Evolutionary conservation across 2,329 filamentous ascomycete species (phyloP), one percentile per base, ranked within the genome.

Genomic region (Aspergillus chevalieri): DNA sequence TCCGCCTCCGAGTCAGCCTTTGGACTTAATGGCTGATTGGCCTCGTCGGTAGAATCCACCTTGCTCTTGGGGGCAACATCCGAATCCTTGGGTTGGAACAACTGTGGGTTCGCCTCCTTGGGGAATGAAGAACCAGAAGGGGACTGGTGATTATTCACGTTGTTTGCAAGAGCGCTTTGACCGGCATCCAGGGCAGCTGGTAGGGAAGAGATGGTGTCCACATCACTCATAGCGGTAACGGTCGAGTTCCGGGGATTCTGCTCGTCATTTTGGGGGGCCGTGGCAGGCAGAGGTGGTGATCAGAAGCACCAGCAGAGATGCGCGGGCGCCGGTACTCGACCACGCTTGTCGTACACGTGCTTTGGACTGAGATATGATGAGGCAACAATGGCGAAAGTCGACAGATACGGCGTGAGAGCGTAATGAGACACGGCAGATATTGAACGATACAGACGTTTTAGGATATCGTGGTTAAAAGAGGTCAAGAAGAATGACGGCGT

Each of bases 191-290:
- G 59, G 61, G 62, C 59, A 66, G 67, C 63, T 63, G 65, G 65
- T 58, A 69, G 54, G 56, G 63, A 62, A 54, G 67, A 61, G 57
- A 66, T 64, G 57, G 67, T 62, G 52, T 71, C 70, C 58, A 67
- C 70, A 73, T 73, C 69, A 73, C 68, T 73, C 70, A 73, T 73
- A 71, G 69, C 69, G 70, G 65, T 68, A 71, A 61, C 65, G 68
- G 63, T 69, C 61, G 67, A 66, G 59, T 57, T 62, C 57, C 63
- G 61, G 60, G 53, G 51, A 55, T 68, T 61, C 65, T 62, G 66
- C 57, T 71, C 70, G 67, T 71, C 70, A 73, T 73, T 67, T 70
- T 73, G 61, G 67, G 65, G 60, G 59, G 65, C 65, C 63, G 67
- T 69, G 64, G 63, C 61, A 61, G 64, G 56, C 53, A 55, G 55